Base-by-base conservation (phyloP, 768 basidiomycete species). In the Cubamyces lactineus region DNA sequence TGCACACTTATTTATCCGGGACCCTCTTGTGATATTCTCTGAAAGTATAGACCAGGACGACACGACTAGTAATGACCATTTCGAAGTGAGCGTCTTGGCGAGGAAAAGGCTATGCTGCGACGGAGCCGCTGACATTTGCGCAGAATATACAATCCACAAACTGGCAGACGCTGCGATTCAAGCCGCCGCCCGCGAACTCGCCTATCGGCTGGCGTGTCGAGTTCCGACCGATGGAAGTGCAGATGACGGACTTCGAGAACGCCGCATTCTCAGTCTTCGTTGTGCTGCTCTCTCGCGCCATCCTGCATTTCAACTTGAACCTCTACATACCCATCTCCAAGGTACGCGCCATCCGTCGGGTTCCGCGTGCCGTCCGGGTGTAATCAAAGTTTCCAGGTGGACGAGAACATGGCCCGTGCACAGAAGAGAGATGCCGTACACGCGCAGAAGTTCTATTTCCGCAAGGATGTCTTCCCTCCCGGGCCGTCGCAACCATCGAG, bases 111-210 rank as follows among this genome's bases (percentile, higher is more conserved):
- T 41, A 13, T 40, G 40, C 9, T 38, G 16, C 30, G 12, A 12
- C 48, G 48, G n/a, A 49, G 17, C 5, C 17, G 9, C 40, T 54
- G 53, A 45, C 28, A 17, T 9, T 3, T 45, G 42, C 52, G 5
- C 73, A 96, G 91, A 98, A 98, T 70, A 89, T 99, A 24, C 97
- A 99, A 84, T 98, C 97, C 2, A 99, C 97, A 4, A 99, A 99
- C 71, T 99, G 97, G 97, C 97, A 99, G 77, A 98, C 97, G 0
- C 80, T 99, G 34, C 86, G 97, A 50, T 99, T 99, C 84, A 99
- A 99, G 73, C 97, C 97, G 2, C 97, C 97, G 13, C 96, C 97
- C 26, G 88, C 92, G 5, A 88, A 91, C 57, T 94, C 96, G 5
- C 74, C 86, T 7, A 98, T 98, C 57, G 97, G 96, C 34, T 99